These are phyloP conservation scores for Brassica incana DNA, from an alignment of 345 rosid species.

Conservation along the genomic window DNA sequence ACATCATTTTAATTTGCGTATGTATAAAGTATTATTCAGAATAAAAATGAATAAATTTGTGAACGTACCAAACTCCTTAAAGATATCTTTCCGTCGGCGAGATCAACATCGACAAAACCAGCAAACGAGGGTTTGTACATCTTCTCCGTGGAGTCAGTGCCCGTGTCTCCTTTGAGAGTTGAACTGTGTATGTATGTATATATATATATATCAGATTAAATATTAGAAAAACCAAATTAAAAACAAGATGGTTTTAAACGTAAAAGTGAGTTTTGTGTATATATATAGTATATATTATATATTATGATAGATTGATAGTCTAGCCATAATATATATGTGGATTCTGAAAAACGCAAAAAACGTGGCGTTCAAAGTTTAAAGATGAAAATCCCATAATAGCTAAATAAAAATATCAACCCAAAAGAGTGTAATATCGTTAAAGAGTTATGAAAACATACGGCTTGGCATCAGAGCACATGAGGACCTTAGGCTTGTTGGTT, in stretches of 20 bases:
- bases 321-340: conserved; percentile 50
- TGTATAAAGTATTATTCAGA: neutral
- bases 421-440: neutral
- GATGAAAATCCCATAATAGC: neutral
- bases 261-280: conserved; percentile 4
- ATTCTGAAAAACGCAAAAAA: neutral
- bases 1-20: neutral
- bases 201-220: neutral
- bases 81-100: conserved; percentile 56
- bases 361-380: neutral
- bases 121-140: conserved; percentile 74
- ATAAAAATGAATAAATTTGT: neutral
- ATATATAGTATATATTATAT: neutral
- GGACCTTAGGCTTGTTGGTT: conserved; percentile 48
- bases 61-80: conserved; percentile 65
- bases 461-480: conserved; percentile 81
- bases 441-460: conserved; percentile 45
- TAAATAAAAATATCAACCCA: neutral
- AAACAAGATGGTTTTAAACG: neutral
- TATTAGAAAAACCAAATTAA: neutral
- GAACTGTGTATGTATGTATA: conserved; percentile 45
- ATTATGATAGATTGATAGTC: conserved; percentile 32
- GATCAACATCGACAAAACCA: conserved; percentile 69
- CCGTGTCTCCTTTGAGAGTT: conserved; percentile 33
- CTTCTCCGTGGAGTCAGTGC: conserved; percentile 17